Evolutionary conservation across 78 protist genomes (phyloP).

Genomic region (Dictyostelium brefeldianum): DNA sequence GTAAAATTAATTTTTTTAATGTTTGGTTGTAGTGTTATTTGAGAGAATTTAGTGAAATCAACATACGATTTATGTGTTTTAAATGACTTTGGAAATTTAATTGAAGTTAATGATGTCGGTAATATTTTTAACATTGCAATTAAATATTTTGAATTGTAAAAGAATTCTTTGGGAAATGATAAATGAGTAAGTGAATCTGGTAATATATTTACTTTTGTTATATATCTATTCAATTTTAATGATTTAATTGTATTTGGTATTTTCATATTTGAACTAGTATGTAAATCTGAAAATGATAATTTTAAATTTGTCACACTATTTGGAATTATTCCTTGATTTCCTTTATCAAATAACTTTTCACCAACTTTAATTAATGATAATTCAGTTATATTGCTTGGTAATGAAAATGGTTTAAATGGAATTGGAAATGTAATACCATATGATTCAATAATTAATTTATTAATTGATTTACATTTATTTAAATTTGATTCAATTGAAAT

Average conservation of each 20-base stretch:
- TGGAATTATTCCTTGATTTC: conserved; percentile 2
- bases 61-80: neutral
- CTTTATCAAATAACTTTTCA: neutral
- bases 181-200: neutral
- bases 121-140: neutral
- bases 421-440: no score
- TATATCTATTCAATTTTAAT: neutral
- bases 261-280: neutral
- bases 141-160: neutral
- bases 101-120: neutral
- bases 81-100: neutral
- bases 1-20: no score
- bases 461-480: neutral
- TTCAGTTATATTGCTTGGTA: neutral
- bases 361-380: neutral
- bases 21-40: no score
- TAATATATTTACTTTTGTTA: neutral
- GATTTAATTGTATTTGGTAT: neutral
- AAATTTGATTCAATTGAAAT: neutral
- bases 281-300: neutral
- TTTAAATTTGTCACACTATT: neutral
- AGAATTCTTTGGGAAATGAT: neutral
- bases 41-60: no score
- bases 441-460: neutral
- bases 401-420: neutral